Evolutionary conservation across 257 asterid genomes (phyloP), one percentile per base, ranked within the genome.

Genomic region (Oldenlandia corymbosa): DNA sequence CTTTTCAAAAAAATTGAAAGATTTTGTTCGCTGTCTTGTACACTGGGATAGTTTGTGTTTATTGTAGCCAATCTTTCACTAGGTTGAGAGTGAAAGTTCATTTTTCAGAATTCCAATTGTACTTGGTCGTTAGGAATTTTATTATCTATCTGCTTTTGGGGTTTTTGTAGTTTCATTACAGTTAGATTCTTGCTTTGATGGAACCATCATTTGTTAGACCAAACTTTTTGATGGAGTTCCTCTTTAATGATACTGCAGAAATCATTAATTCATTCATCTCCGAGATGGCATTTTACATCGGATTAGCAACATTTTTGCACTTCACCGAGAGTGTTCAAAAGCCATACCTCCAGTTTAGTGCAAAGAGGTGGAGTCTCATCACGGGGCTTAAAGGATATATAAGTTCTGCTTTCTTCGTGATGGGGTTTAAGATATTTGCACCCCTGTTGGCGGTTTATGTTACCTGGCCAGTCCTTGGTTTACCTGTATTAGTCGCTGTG

Each of bases 281-380:
- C 1, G 97, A 93, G 77, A 58, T 78, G 54, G 71, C 81, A 63
- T 87, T 93, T 65, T 93, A 85, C 50, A 78, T 81, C 45, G 99
- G 97, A 67, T 81, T 93, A 36, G 90, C 87, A 14, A 39, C 76
- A 67, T 93, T 83, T 79, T 78, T 93, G 12, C 46, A 64, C 26
- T 70, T 93, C 26, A 81, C 97, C 1, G 81, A 84, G 23, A 81
- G 59, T 0, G 79, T 85, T 24, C 99, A 90, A 53, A 93, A 80
- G 84, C 99, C 99, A 59, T 93, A 90, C 76, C 90, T 87, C 72
- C 79, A 87, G 70, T 85, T 84, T 68, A 85, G 94, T 79, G 39
- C 96, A 59, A 93, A 83, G 75, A 80, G 96, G 75, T 93, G 99
- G 99, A 79, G 96, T 74, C 96, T 90, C 32, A 90, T 90, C 67